A percentile compares a stretch with the other conserved stretches of the same genome.
Conservation (phyloP, 768 basidiomycete species). For the Russula abietina region DNA sequence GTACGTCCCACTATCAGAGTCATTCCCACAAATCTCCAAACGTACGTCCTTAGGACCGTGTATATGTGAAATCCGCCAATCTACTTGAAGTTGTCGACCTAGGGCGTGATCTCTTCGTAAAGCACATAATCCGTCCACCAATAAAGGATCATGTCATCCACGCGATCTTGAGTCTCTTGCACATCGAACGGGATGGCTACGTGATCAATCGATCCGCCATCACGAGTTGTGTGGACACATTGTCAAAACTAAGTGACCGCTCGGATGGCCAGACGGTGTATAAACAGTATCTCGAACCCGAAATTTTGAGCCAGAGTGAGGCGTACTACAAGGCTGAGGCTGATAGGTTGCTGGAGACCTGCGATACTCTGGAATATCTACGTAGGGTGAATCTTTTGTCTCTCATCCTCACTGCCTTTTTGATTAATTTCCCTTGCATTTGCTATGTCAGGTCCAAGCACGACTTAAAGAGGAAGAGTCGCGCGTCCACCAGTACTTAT, state of each 20-base stretch:
- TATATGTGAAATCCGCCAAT: conserved; percentile 66
- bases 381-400: conserved; percentile 50
- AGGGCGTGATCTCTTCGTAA: conserved; percentile 77
- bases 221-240: conserved; percentile 81
- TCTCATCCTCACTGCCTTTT: background rate
- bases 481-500: conserved; percentile 81
- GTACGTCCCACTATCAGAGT: conserved; percentile 38
- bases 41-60: conserved; percentile 65
- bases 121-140: conserved; percentile 70
- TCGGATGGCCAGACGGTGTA: conserved; percentile 59
- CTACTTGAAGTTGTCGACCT: conserved; percentile 79
- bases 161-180: conserved; percentile 82
- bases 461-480: conserved; percentile 80
- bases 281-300: conserved; percentile 76
- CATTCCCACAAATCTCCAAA: conserved; percentile 21
- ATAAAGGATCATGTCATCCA: conserved; percentile 78
- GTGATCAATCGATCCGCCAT: conserved; percentile 87
- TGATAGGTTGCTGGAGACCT: conserved; percentile 57
- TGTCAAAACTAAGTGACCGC: conserved; percentile 58
- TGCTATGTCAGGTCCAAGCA: conserved; percentile 56
- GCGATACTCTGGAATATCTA: conserved; percentile 79
- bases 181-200: conserved; percentile 86
- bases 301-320: conserved; percentile 69
- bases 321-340: conserved; percentile 78
- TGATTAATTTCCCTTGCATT: conserved; percentile 7